Base-by-base conservation (phyloP, 768 basidiomycete genomes). In the Trametes gibbosa region DNA sequence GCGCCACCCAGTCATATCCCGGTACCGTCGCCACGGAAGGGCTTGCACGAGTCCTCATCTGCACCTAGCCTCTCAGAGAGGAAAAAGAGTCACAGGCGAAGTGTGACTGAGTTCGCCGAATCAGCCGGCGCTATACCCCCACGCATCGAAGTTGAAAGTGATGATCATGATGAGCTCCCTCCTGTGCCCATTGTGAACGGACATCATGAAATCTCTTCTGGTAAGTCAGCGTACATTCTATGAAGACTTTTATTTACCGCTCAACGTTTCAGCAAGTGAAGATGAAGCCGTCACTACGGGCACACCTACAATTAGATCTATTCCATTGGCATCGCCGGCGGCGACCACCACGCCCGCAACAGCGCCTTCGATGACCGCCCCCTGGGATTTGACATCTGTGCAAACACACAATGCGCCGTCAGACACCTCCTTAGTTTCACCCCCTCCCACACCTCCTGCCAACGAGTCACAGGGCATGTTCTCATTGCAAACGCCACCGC, bases 401-500 rank as follows among this genome's bases (percentile, higher is more conserved):
- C 43, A 50, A 7, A 14, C 14, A 5, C 27, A 21, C n/a, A 41
- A 53, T 7, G 32, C 29, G 29, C 19, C 50, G 10, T 62, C 64
- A 27, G 60, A 42, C 3, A 46, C 72, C 2, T 72, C 72, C 13
- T 56, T 57, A 5, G 59, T 37, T 25, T 73, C 77, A 42, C 73
- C 75, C 3, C 73, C 72, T 32, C 63, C 57, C n/a, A 61, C 57
- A 16, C 73, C 77, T n/a, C 73, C 75, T n/a, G 49, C 29, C n/a
- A 39, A 35, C n/a, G 51, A 48, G 7, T 1, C 50, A 7, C 51
- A 25, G n/a, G 48, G 58, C 1, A 56, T 58, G n/a, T 66, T 59
- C 37, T 41, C 62, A 7, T 70, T 78, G 45, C 69, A 76, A 41
- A 84, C 85, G 1, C 84, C 84, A 7, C 81, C 81, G 10, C 77